phyloP scores from a whole-genome alignment of 2,329 filamentous ascomycete species.

The Aaosphaeria pasadenensis region DNA sequence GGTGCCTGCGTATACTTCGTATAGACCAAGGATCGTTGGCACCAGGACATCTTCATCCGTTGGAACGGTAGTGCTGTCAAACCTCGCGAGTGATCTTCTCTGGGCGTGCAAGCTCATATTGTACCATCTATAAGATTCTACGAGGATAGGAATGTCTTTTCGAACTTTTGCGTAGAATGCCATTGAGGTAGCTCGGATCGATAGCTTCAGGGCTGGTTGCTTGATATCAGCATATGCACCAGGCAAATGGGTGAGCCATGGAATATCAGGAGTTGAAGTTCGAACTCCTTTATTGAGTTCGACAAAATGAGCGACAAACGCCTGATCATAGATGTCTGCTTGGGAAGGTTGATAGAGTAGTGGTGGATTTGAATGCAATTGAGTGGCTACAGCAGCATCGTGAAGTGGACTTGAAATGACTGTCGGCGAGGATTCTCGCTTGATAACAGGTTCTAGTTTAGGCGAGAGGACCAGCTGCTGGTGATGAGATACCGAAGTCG shows the following conservation, averaged over 20 bases:
- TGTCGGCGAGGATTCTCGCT: neutral
- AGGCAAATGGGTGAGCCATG: constrained; percentile 24
- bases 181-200: constrained; percentile 31
- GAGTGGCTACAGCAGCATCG: constrained; percentile 18
- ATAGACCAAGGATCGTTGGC: constrained; percentile 26
- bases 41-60: constrained; percentile 27
- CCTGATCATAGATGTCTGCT: constrained; percentile 22
- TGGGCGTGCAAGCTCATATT: constrained; percentile 24
- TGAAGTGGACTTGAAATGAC: constrained; percentile 3
- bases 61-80: constrained; percentile 16
- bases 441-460: neutral
- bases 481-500: neutral
- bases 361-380: constrained; percentile 21
- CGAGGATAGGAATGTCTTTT: constrained; percentile 22
- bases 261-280: constrained; percentile 16
- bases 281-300: constrained; percentile 18
- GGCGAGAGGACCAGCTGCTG: neutral
- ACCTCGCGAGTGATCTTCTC: constrained; percentile 16
- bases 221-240: constrained; percentile 12
- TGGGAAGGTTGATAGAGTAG: constrained; percentile 22
- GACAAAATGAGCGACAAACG: constrained; percentile 30
- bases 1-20: constrained; percentile 29
- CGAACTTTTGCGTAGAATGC: constrained; percentile 30
- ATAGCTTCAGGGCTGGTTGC: constrained; percentile 24
- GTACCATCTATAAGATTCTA: constrained; percentile 34